Evolutionary conservation across 2,329 filamentous ascomycete species (phyloP), one percentile per base, ranked within the genome.

Genomic region (Alternaria tenuissima): DNA sequence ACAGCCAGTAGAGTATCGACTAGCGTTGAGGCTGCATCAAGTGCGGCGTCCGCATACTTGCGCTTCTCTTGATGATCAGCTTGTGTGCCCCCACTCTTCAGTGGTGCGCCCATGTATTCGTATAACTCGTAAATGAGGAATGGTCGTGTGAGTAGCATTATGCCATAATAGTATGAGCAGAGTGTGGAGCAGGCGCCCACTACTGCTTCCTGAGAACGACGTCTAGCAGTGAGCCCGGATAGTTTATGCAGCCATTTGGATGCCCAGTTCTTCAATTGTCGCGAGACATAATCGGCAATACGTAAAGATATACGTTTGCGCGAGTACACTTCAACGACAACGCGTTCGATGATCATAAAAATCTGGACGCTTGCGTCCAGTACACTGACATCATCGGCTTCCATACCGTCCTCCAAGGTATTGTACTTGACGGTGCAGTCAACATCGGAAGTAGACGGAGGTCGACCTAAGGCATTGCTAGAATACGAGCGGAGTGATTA

Each of bases 121-220:
- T 78, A 83, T 1, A 85, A 76, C 51, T 84, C 81, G 64, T 83
- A 85, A 26, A 85, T 81, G 11, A 86, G 74, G 56, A 86, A 86
- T 0, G 84, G 84, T n/a, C 83, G 75, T 7, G 84, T 84, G 4
- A 85, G 70, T 4, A 86, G 74, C 69, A 85, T 85, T 43, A 86
- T 85, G 1, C 82, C 83, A 75, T 84, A 86, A 66, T 85, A 85
- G 58, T 85, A 86, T 3, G 83, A 80, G 32, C 81, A 81, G 14
- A 85, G 77, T 1, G 83, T 78, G 42, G 84, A 83, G n/a, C 81
- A 82, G 5, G 83, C 80, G 3, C 82, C 82, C 7, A 84, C 68
- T 7, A 76, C 76, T 39, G 48, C 60, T 26, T 68, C 56, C 7
- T 60, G 58, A 11, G 62, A 59, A 1, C 70, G 75, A 38, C 78